Conservation (phyloP, 805 yeast species). For the Metschnikowia sp. region DNA sequence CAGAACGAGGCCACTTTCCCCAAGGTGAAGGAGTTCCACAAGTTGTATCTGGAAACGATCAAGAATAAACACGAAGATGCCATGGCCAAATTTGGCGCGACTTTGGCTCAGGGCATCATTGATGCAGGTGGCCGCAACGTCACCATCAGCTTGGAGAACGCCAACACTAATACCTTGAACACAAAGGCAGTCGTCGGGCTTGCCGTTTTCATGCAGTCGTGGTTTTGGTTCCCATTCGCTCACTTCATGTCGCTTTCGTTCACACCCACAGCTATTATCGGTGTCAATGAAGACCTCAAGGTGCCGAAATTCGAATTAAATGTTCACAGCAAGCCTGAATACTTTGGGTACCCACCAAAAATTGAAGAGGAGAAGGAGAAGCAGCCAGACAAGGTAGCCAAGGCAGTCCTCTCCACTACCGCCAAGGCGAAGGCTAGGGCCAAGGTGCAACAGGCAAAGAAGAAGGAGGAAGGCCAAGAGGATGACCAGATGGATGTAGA, state of each 20-base stretch:
- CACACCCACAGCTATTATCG: constrained; percentile 87
- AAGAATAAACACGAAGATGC: constrained; percentile 92
- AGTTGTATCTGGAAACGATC: constrained; percentile 70
- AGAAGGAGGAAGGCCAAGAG: constrained; percentile 46
- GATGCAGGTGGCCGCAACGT: constrained; percentile 99
- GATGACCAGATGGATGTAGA: constrained; percentile 44
- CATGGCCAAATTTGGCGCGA: constrained; percentile 95
- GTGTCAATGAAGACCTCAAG: constrained; percentile 79
- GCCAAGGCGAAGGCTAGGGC: constrained; percentile 93
- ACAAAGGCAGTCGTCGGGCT: constrained; percentile 90
- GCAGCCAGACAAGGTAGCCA: constrained; percentile 82
- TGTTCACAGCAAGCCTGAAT: constrained; percentile 75
- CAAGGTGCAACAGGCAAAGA: constrained; percentile 53
- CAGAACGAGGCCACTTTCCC: constrained; percentile 82
- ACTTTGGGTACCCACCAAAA: constrained; percentile 88
- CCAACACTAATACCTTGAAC: constrained; percentile 86
- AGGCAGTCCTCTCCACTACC: constrained; percentile 93
- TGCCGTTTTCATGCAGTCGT: constrained; percentile 84
- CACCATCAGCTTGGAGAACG: constrained; percentile 86
- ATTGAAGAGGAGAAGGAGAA: constrained; percentile 73
- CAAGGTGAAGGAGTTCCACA: constrained; percentile 73
- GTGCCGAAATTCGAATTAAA: constrained; percentile 80
- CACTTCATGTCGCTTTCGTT: constrained; percentile 90
- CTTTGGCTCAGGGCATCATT: constrained; percentile 93
- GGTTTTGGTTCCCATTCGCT: constrained; percentile 98